Percentiles rank a stretch among this genome's conserved stretches.
Conservation (phyloP, 495 filamentous ascomycete species). For the Penicillium odoratum region DNA sequence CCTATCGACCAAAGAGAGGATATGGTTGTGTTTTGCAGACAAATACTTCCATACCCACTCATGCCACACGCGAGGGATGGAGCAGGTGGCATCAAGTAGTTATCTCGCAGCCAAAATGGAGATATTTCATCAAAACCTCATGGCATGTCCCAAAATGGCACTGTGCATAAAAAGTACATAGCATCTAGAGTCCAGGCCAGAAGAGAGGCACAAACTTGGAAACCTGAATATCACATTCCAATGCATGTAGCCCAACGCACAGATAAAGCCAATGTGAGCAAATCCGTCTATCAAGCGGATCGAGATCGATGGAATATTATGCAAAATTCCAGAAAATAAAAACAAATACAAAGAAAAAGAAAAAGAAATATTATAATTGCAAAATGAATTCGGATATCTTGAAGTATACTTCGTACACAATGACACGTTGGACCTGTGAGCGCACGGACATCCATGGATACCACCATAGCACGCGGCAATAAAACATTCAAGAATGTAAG, state of each 20-base stretch:
- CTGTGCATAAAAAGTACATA: not conserved
- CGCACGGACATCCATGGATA: conserved; percentile 20
- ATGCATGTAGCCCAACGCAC: conserved; percentile 23
- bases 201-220: not conserved
- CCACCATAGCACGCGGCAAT: conserved; percentile 13
- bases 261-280: conserved; percentile 13
- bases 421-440: not conserved
- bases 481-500: conserved; percentile 22
- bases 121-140: not conserved
- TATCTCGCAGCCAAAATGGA: not conserved
- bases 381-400: no score
- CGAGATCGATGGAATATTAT: not conserved
- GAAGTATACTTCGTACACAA: not conserved
- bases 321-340: not conserved
- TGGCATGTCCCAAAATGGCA: not conserved
- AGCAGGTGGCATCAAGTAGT: not conserved
- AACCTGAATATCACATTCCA: conserved; percentile 29
- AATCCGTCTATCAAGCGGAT: not conserved
- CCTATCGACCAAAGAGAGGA: no score
- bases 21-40: not conserved
- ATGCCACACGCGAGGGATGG: not conserved
- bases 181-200: no score
- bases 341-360: not conserved
- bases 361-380: not conserved
- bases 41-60: not conserved